phyloP scores from a whole-genome alignment of 2,329 filamentous ascomycete species.

The Ceratocystis cubensis region DNA sequence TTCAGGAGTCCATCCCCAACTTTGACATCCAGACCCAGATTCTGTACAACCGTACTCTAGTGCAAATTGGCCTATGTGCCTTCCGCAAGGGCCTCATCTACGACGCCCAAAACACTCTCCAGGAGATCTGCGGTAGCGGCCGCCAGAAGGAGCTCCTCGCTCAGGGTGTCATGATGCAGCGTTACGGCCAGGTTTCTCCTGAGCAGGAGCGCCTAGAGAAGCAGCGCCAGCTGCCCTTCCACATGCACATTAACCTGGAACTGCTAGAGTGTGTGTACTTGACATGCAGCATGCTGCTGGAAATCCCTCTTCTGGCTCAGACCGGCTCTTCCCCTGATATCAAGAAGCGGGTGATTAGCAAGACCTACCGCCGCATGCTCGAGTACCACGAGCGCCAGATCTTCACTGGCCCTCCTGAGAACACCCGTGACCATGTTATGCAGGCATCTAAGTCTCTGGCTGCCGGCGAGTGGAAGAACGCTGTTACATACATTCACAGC shows the following conservation, averaged over 20 bases:
- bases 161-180: constrained; percentile 96
- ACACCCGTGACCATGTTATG: constrained; percentile 98
- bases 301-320: constrained; percentile 93
- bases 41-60: constrained; percentile 93
- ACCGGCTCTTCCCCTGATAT: constrained; percentile 93
- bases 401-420: constrained; percentile 95
- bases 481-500: constrained; percentile 80
- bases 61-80: constrained; percentile 94
- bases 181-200: constrained; percentile 88
- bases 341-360: constrained; percentile 96
- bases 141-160: constrained; percentile 95
- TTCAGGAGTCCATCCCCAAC: constrained; percentile 91
- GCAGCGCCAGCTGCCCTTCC: constrained; percentile 95
- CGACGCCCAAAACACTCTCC: constrained; percentile 91
- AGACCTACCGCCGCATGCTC: constrained; percentile 97
- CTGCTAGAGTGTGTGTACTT: constrained; percentile 96
- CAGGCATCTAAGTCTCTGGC: constrained; percentile 95
- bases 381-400: constrained; percentile 99
- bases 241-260: constrained; percentile 99
- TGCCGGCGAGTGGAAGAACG: constrained; percentile 97
- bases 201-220: constrained; percentile 96
- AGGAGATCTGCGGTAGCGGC: constrained; percentile 95
- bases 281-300: constrained; percentile 97
- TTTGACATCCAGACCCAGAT: constrained; percentile 98
- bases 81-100: constrained; percentile 96